Percentiles rank a stretch among this genome's conserved stretches.
Conservation (phyloP, 2,329 filamentous ascomycete genomes). For the Drechslerella dactyloides region DNA sequence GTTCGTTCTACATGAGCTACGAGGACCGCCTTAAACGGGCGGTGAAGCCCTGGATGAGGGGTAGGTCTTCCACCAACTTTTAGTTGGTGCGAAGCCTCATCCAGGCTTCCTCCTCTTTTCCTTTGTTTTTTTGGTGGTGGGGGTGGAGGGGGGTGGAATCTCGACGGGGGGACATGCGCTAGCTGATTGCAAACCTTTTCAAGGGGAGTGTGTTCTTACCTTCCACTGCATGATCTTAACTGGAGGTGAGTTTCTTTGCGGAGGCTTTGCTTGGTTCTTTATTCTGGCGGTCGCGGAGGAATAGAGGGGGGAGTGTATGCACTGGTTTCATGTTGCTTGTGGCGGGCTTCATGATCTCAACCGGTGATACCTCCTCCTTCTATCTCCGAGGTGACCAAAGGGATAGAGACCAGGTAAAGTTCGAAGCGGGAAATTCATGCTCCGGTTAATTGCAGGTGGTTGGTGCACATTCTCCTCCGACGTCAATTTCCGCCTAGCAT, state of each 20-base stretch:
- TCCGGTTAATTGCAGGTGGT: conserved; percentile 19
- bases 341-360: conserved; percentile 23
- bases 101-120: conserved; percentile 37
- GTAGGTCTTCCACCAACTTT: conserved; percentile 43
- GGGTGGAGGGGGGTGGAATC: conserved; percentile 25
- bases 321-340: conserved; percentile 22
- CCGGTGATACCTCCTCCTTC: conserved; percentile 15
- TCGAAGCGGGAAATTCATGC: conserved; percentile 24
- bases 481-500: conserved; percentile 6
- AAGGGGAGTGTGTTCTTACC: conserved; percentile 15
- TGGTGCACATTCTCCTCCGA: conserved; percentile 11
- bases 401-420: conserved; percentile 12
- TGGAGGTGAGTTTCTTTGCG: conserved; percentile 18
- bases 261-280: conserved; percentile 6
- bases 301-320: conserved; percentile 17
- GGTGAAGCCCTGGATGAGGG: conserved; percentile 48
- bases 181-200: conserved; percentile 18
- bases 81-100: conserved; percentile 26
- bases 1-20: conserved; percentile 46
- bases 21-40: conserved; percentile 38
- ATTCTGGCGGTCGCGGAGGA: conserved; percentile 15
- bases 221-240: conserved; percentile 10
- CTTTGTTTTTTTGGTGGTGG: conserved; percentile 25
- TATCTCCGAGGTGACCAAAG: conserved; percentile 23
- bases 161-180: conserved; percentile 19